Conservation (phyloP, 2,329 filamentous ascomycete genomes). For the Claviceps sp. region DNA sequence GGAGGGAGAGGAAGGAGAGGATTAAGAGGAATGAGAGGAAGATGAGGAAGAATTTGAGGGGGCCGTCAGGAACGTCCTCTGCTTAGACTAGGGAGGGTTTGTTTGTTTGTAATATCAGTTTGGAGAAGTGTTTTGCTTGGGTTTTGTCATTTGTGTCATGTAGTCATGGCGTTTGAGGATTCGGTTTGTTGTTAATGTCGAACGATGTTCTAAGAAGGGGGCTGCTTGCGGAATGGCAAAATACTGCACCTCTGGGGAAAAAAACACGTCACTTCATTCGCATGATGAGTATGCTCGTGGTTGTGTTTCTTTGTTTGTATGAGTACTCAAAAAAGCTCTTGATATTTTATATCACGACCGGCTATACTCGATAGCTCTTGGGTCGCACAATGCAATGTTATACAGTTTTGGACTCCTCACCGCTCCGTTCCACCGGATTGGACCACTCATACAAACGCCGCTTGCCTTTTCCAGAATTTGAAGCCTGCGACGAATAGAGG, state of each 20-base stretch:
- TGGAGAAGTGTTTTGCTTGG: neutral
- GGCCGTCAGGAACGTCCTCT: slow-evolving; percentile 16
- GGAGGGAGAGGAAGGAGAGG: slow-evolving; percentile 52
- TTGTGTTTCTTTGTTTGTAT: neutral
- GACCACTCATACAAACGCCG: too few species aligned
- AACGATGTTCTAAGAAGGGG: too few species aligned
- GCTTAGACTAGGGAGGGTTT: neutral
- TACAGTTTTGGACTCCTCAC: neutral
- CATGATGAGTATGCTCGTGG: too few species aligned
- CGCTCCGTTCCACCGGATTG: too few species aligned
- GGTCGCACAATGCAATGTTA: neutral
- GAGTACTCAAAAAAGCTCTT: neutral
- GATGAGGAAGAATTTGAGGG: slow-evolving; percentile 52
- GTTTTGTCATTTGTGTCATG: neutral
- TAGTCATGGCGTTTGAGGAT: neutral
- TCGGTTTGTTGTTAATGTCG: too few species aligned
- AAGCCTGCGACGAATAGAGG: neutral
- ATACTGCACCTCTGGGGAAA: too few species aligned
- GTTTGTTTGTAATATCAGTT: neutral
- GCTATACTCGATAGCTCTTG: neutral
- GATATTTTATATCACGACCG: neutral
- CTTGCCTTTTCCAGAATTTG: too few species aligned
- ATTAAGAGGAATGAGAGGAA: slow-evolving; percentile 58
- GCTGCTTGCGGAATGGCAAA: too few species aligned
- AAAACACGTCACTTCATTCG: too few species aligned